Base-by-base conservation (phyloP, 2,329 filamentous ascomycete species). In the Stenocarpella maydis region DNA sequence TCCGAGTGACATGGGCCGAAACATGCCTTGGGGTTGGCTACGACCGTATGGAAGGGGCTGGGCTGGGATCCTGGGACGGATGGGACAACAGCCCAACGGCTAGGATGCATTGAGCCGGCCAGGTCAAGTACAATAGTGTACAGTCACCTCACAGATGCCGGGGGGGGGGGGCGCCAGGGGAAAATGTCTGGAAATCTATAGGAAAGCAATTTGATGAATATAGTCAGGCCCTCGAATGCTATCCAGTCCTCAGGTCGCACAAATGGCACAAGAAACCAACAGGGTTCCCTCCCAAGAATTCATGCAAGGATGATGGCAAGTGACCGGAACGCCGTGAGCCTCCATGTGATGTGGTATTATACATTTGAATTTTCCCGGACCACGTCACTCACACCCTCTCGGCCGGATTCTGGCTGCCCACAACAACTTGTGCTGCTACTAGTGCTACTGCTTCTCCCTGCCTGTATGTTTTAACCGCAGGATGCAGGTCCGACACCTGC, bases 401-500 rank as follows among this genome's bases (percentile, higher is more conserved):
- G 19, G 8, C 43, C 37, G 50, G 39, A 37, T 55, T 7, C 7
- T 26, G 21, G 2, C 6, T 12, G 34, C 34, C 21, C 26, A 49
- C 21, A 24, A 41, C 15, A 21, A 15, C 12, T 52, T 31, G 15
- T 28, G 8, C n/a, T 41, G 17, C 53, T 26, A 17, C n/a, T 55
- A 5, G n/a, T 41, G 6, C 52, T 55, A 21, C 34, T 21, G 12
- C n/a, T 47, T 21, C 45, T 12, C 9, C n/a, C 45, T 47, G 52
- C 28, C 12, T 55, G 14, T 43, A 26, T 47, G 50, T 55, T n/a
- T 47, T 21, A 58, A 58, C 47, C 68, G 52, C 53, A 63, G 43
- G n/a, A 70, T 70, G 69, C 69, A 70, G 69, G 69, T 70, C 69
- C 69, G 65, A 60, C 43, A 70, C 49, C 52, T 66, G 67, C 34